Percentiles rank a stretch among this genome's conserved stretches.
Evolutionary conservation across 1,139 yeast genomes (phyloP).

Genomic region (Taphrina betulina): DNA sequence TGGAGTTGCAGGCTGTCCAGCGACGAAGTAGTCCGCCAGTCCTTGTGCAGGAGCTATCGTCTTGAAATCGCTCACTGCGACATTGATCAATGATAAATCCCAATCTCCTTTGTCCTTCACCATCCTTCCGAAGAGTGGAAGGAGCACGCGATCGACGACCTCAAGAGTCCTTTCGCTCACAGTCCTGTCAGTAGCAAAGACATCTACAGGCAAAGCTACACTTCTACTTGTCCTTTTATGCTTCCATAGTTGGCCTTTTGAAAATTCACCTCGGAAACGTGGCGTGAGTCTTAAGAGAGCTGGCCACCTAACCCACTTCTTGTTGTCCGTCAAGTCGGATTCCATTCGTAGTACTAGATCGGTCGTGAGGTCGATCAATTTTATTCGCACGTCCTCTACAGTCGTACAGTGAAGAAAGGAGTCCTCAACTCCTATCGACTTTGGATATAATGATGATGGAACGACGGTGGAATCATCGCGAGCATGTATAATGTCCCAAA

Average conservation of each 20-base stretch:
- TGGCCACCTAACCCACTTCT: conserved; percentile 23
- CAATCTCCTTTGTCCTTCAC: conserved; percentile 3
- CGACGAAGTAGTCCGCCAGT: conserved; percentile 8
- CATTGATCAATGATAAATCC: conserved; percentile 33
- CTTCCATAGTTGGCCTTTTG: conserved; percentile 16
- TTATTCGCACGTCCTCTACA: conserved; percentile 35
- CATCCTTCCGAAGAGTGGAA: conserved; percentile 31
- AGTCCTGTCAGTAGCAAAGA: neutral
- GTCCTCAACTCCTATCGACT: conserved; percentile 45
- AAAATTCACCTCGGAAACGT: conserved; percentile 25
- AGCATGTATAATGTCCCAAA: conserved; percentile 44
- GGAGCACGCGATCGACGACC: conserved; percentile 26
- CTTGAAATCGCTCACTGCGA: conserved; percentile 34
- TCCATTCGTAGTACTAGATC: conserved; percentile 32
- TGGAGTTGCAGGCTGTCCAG: neutral
- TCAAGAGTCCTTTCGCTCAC: conserved; percentile 6
- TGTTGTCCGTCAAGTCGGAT: conserved; percentile 27
- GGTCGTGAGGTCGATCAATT: conserved; percentile 34
- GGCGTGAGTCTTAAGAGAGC: conserved; percentile 9
- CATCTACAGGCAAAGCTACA: conserved; percentile 29
- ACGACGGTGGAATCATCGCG: conserved; percentile 40
- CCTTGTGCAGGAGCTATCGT: conserved; percentile 4
- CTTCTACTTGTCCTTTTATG: conserved; percentile 29
- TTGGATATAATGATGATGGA: conserved; percentile 41
- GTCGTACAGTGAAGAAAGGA: conserved; percentile 39